Conservation (phyloP, 306 rosid genomes). For the Gillenia trifoliata region DNA sequence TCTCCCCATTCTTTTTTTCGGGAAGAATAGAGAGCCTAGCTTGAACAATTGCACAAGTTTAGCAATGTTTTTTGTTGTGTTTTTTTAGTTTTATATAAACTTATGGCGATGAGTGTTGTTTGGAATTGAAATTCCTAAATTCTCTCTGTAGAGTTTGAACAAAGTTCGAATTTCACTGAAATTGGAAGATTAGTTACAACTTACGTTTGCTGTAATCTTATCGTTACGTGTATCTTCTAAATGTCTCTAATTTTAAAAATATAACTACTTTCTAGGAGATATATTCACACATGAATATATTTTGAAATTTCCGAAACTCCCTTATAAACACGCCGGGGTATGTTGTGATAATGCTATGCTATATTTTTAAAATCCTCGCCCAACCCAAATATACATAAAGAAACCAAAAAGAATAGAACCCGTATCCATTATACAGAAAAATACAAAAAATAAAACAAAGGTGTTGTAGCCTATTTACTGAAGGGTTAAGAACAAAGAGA, state of each 20-base stretch:
- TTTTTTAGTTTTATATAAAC: not conserved
- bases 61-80: not conserved
- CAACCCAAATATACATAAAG: too few relatives aligned
- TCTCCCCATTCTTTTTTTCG: constrained; percentile 2
- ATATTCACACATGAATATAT: not conserved
- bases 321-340: not conserved
- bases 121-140: not conserved
- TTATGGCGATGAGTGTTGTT: not conserved
- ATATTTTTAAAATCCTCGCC: too few relatives aligned
- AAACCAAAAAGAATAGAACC: too few relatives aligned
- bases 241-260: not conserved
- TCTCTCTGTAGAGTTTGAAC: not conserved
- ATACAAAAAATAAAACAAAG: too few relatives aligned
- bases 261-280: too few relatives aligned
- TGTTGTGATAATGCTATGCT: not conserved
- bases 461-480: too few relatives aligned
- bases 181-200: not conserved
- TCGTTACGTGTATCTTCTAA: not conserved
- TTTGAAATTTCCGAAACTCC: not conserved
- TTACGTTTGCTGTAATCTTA: not conserved
- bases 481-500: too few relatives aligned
- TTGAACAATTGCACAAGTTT: not conserved
- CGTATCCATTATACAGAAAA: too few relatives aligned
- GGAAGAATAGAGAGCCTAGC: not conserved
- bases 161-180: not conserved